Percentiles rank a stretch among this genome's conserved stretches.
Evolutionary conservation across 345 rosid species (phyloP).

Genomic region (Arabidopsis thaliana): DNA sequence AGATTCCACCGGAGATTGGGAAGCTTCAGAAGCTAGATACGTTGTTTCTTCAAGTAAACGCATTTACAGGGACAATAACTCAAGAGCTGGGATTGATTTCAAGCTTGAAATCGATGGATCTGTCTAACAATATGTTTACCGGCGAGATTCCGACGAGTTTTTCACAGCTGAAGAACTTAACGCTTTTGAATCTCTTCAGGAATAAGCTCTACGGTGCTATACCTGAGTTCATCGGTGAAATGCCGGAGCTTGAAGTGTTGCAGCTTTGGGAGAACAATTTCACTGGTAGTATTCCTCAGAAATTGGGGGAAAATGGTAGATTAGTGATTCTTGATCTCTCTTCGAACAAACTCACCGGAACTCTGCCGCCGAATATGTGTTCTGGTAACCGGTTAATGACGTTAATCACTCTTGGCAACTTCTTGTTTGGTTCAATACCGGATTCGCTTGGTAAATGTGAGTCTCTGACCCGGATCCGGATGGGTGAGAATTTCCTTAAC

Average conservation of each 20-base stretch:
- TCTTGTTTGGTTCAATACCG: conserved; percentile 77
- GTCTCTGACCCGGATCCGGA: conserved; percentile 71
- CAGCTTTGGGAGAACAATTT: conserved; percentile 91
- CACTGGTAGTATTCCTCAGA: conserved; percentile 70
- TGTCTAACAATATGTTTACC: conserved; percentile 72
- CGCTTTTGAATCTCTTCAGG: conserved; percentile 70
- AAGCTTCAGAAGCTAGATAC: conserved; percentile 77
- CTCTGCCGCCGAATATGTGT: conserved; percentile 68
- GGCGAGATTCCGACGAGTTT: conserved; percentile 75
- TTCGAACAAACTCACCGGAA: conserved; percentile 76
- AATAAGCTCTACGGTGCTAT: conserved; percentile 77
- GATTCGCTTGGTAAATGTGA: conserved; percentile 66
- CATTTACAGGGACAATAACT: conserved; percentile 60
- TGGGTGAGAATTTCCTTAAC: conserved; percentile 81
- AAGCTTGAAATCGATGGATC: conserved; percentile 78
- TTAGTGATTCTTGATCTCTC: conserved; percentile 66
- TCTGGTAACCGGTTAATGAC: conserved; percentile 59
- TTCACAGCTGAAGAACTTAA: conserved; percentile 58
- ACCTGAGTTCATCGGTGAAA: conserved; percentile 71
- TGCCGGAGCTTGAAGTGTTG: conserved; percentile 73
- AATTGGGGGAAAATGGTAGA: conserved; percentile 64
- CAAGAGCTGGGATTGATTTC: conserved; percentile 59
- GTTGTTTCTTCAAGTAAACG: conserved; percentile 78
- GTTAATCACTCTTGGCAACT: conserved; percentile 69
- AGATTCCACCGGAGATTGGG: conserved; percentile 64